A percentile compares a stretch with the other conserved stretches of the same genome.
phyloP scores from a whole-genome alignment of 208 protist genomes.

The Eutreptiella sp. region DNA sequence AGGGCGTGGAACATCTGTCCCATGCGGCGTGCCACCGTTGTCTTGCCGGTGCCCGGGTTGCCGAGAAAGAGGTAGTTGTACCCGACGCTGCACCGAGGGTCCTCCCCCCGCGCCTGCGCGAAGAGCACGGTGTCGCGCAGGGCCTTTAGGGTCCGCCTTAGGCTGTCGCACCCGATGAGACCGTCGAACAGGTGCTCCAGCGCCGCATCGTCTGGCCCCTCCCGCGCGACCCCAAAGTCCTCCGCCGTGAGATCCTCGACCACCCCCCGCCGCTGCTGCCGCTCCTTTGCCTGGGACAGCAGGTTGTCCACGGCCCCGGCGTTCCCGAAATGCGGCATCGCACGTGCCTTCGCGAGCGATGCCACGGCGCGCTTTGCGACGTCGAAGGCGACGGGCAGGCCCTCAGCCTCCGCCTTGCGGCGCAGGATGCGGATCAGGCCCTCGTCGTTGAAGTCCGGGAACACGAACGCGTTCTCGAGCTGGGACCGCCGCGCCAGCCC shows the following conservation, averaged over 20 bases:
- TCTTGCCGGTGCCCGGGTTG: constrained; percentile 17
- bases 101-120: too few species aligned
- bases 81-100: background rate
- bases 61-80: constrained; percentile 22
- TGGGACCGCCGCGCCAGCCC: constrained; percentile 15
- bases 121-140: too few species aligned
- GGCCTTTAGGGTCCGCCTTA: too few species aligned
- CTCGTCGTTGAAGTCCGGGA: constrained; percentile 25
- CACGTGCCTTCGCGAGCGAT: constrained; percentile 1
- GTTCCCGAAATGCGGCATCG: constrained; percentile 22
- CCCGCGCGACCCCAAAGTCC: too few species aligned
- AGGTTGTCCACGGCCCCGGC: constrained; percentile 24
- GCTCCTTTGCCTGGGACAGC: too few species aligned
- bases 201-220: too few species aligned
- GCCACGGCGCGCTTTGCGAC: background rate
- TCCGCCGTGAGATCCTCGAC: too few species aligned
- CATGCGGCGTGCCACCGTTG: constrained; percentile 18
- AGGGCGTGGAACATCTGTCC: constrained; percentile 14
- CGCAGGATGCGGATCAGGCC: constrained; percentile 22
- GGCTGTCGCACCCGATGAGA: too few species aligned
- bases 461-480: constrained; percentile 11
- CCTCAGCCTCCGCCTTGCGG: too few species aligned
- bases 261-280: too few species aligned
- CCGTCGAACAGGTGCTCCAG: too few species aligned
- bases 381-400: too few species aligned